Evolutionary conservation across 495 filamentous ascomycete species (phyloP), one percentile per base, ranked within the genome.

Genomic region (Clohesyomyces aquaticus): DNA sequence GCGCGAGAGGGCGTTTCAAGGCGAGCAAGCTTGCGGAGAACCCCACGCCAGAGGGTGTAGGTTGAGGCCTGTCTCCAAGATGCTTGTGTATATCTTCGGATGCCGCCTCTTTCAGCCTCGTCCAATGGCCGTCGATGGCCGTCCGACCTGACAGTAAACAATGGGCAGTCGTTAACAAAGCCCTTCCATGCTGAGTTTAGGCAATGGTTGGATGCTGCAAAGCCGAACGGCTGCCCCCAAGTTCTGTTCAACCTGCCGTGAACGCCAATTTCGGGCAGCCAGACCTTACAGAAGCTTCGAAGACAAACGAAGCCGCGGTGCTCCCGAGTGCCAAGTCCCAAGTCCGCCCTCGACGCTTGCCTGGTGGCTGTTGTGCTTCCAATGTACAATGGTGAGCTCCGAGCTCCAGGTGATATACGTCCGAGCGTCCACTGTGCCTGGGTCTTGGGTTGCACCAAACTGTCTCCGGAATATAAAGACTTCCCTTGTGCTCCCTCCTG

Each of bases 281-380:
- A n/a, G n/a, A 25, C 55, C 55, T 35, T 59, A 14, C 55, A 48
- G 45, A 35, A n/a, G n/a, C n/a, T n/a, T 26, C 26, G 26, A 42
- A 35, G 38, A 29, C 55, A 22, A 47, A 16, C 18, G 21, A 29
- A 8, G 18, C 29, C 47, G 57, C 57, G 57, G 57, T 43, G 57
- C n/a, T 60, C 57, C 57, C 57, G 47, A 60, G 29, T 52, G 29
- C 47, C n/a, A 29, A 60, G 47, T 59, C 55, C 55, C 55, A 38
- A 38, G 14, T 38, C 32, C 6, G 14, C 32, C 32, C n/a, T 22
- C 43, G 38, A n/a, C 47, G 57, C 29, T 26, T 60, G 42, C 42
- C 55, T 41, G 18, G 35, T 23, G 42, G 57, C 22, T 51, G 26
- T 43, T 38, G 25, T 52, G 57, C 56, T 29, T 42, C n/a, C n/a